Conservation (phyloP, 441 rosid genomes). For the Croton setiger region DNA sequence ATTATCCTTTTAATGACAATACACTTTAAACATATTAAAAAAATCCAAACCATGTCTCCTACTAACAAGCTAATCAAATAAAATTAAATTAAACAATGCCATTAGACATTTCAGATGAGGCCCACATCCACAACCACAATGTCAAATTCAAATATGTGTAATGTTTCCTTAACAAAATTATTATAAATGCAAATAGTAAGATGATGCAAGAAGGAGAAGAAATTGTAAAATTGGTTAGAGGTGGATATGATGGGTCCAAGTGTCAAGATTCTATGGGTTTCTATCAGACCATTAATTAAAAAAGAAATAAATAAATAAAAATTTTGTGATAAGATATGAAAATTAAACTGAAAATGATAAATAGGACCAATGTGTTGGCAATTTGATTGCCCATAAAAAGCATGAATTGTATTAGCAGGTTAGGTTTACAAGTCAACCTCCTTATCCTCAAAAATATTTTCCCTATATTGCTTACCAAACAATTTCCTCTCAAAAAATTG, state of each 20-base stretch:
- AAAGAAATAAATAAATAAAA: no score
- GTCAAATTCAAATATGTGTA: no score
- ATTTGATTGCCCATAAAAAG: constrained; percentile 10
- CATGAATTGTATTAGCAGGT: neutral
- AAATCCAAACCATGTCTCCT: no score
- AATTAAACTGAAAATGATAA: no score
- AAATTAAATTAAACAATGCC: no score
- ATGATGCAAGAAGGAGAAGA: neutral
- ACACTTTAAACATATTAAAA: no score
- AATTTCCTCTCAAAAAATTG: neutral
- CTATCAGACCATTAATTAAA: neutral
- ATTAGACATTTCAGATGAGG: no score
- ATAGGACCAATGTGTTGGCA: no score
- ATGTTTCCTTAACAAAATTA: neutral
- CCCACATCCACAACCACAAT: no score
- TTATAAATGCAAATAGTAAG: neutral
- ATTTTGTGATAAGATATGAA: no score
- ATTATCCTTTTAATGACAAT: no score
- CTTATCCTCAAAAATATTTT: constrained; percentile 23
- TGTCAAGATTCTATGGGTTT: neutral
- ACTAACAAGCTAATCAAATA: no score
- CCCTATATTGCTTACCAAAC: constrained; percentile 7
- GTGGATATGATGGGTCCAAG: constrained; percentile 5
- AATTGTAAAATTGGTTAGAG: neutral
- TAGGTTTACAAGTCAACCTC: constrained; percentile 21